Base-by-base conservation (phyloP, 257 asterid species). In the Nicotiana knightiana region DNA sequence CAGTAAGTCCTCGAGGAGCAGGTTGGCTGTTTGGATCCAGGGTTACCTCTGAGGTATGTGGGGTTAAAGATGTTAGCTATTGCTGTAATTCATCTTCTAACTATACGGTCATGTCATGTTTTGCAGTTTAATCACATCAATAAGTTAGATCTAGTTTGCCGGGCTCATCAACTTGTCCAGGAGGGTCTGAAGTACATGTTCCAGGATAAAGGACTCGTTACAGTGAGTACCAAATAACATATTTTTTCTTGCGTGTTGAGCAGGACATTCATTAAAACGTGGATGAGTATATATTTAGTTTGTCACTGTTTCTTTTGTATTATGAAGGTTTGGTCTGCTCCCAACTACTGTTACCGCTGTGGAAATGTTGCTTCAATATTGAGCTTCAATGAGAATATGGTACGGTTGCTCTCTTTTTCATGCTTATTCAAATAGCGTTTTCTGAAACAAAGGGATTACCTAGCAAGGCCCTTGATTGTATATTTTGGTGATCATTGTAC, bases 11-110 rank as follows among this genome's bases (percentile, higher is more conserved):
- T 26, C 92, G 99, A 81, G 99, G 99, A 84, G 99, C 99, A 76
- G 99, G 99, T 81, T 96, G 99, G 99, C 97, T 96, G 68, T 96
- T 96, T 89, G 99, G 99, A 33, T 96, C 99, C 76, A 88, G 98
- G 88, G 99, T 96, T 65, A 96, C 99, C 68, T 81, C 97, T 82
- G 99, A 96, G 97, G 99, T 93, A 82, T 83, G 86, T 51, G 66
- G 8, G 9, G 79, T 48, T 80, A 80, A 80, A 80, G 58, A n/a
- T 65, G 54, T 66, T 65, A 11, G 37, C 26, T 64, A 48, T 6
- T 16, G 6, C 55, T 51, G 37, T 18, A 73, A 6, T 6, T 73
- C 79, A 21, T 48, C 30, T 80, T 51, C 76, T 80, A 65, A 26
- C 59, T 30, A 35, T 12, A 12, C 5, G 66, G 28, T 28, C 55